Percentiles rank a stretch among this genome's conserved stretches.
These are phyloP conservation scores for Ascochyta pisi DNA, from an alignment of 2,329 filamentous ascomycete genomes.

Conservation along the genomic window DNA sequence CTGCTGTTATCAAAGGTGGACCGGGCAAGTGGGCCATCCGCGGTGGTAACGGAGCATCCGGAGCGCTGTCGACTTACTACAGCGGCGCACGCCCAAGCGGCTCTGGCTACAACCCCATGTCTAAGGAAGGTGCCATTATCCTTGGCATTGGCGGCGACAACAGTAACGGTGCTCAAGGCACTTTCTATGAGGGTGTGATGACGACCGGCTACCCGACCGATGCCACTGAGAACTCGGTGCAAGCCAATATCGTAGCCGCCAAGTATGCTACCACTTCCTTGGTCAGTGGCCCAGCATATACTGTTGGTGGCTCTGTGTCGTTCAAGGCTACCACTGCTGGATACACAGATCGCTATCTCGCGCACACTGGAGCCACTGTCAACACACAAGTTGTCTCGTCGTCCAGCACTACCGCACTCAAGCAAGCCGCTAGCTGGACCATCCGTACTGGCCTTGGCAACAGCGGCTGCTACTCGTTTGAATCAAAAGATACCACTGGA, in stretches of 20 bases:
- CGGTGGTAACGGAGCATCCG: slow-evolving; percentile 63
- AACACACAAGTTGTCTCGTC: slow-evolving; percentile 64
- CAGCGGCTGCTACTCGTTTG: slow-evolving; percentile 66
- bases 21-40: slow-evolving; percentile 66
- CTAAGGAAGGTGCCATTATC: slow-evolving; percentile 69
- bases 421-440: slow-evolving; percentile 64
- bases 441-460: slow-evolving; percentile 64
- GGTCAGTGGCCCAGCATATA: slow-evolving; percentile 58
- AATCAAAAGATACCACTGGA: slow-evolving; percentile 64
- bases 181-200: slow-evolving; percentile 72
- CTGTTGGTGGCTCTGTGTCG: slow-evolving; percentile 59
- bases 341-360: slow-evolving; percentile 62
- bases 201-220: slow-evolving; percentile 68
- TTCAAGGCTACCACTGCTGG: slow-evolving; percentile 63
- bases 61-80: slow-evolving; percentile 65
- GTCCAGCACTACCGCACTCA: slow-evolving; percentile 57
- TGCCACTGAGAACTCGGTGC: slow-evolving; percentile 63
- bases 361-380: slow-evolving; percentile 59
- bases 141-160: slow-evolving; percentile 77
- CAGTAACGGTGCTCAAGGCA: slow-evolving; percentile 65
- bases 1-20: slow-evolving; percentile 63
- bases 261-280: slow-evolving; percentile 60
- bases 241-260: slow-evolving; percentile 67
- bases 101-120: slow-evolving; percentile 66
- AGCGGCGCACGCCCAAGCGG: slow-evolving; percentile 61